Evolutionary conservation across 768 basidiomycete species (phyloP), one percentile per base, ranked within the genome.

Genomic region (Rhizopogon vinicolor): DNA sequence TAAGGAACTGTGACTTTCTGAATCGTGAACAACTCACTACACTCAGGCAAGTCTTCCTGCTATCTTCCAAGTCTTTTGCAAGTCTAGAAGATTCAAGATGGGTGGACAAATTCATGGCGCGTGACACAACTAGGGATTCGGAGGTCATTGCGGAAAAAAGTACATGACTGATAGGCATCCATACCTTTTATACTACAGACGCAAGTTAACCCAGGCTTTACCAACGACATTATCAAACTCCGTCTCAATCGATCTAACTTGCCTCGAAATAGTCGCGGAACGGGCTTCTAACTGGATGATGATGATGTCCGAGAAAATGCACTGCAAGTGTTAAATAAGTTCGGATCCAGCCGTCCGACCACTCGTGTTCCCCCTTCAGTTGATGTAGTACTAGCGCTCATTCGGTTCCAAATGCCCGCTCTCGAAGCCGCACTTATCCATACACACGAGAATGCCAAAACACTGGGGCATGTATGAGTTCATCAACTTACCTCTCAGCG

Each of bases 381-480:
- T 42, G 42, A 40, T 19, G n/a, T n/a, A n/a, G n/a, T 18, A 54
- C 59, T 56, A 52, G 53, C 57, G 52, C 52, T 54, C 33, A 55
- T 18, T 55, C 44, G 41, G 33, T 39, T 53, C 61, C 60, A 29
- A 48, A 85, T 86, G 85, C 81, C 84, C 63, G 83, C 79, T 55
- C 78, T 74, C 35, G 74, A 81, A 52, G 62, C 76, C 19, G 58
- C 67, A 44, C 14, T 35, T 37, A 57, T 68, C 14, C 72, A 69
- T 49, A 61, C 74, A 16, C 71, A 69, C 45, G 78, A 81, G 37
- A 58, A 65, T 35, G 65, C 75, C 44, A 84, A 84, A 49, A 73
- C 78, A 1, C 68, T 88, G 28, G 83, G 84, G 25, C 88, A 89
- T 79, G 85, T 89, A 88, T 90, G 65, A 63, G 84, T 78, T 16